Evolutionary conservation across 2,329 filamentous ascomycete species (phyloP).

Genomic region (Orbilia oligospora): DNA sequence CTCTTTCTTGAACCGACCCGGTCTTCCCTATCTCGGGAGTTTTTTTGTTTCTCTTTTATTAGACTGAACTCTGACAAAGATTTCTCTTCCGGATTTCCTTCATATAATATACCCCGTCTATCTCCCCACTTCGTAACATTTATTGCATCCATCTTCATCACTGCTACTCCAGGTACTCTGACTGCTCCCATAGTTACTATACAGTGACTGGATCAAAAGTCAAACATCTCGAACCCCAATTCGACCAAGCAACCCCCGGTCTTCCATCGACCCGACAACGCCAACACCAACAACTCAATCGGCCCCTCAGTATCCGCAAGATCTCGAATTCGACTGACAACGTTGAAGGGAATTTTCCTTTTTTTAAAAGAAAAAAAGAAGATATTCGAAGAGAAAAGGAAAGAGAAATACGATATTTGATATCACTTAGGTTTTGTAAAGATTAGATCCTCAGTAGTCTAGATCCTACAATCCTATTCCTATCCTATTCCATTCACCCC

Average conservation of each 20-base stretch:
- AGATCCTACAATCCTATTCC: conserved; percentile 48
- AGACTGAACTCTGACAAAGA: conserved; percentile 26
- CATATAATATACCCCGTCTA: conserved; percentile 8
- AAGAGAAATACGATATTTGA: conserved; percentile 26
- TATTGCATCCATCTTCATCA: background rate
- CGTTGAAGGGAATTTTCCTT: background rate
- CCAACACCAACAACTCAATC: conserved; percentile 53
- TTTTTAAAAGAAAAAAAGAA: background rate
- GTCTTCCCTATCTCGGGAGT: conserved; percentile 29
- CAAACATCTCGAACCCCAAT: conserved; percentile 20
- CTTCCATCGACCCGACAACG: conserved; percentile 27
- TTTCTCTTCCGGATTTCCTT: conserved; percentile 27
- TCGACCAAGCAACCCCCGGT: conserved; percentile 8
- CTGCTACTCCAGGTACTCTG: conserved; percentile 13
- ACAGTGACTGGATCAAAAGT: conserved; percentile 15
- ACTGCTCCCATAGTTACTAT: background rate
- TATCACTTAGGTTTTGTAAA: conserved; percentile 47
- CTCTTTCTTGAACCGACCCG: conserved; percentile 23
- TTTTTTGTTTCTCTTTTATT: conserved; percentile 6
- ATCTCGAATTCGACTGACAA: background rate
- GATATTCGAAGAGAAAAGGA: conserved; percentile 1
- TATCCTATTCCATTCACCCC: conserved; percentile 3
- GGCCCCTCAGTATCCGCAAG: background rate
- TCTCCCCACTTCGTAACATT: background rate
- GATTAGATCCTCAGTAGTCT: conserved; percentile 53